Conservation (phyloP, 1,284 basidiomycete genomes). For the Coniferiporia weirii region DNA sequence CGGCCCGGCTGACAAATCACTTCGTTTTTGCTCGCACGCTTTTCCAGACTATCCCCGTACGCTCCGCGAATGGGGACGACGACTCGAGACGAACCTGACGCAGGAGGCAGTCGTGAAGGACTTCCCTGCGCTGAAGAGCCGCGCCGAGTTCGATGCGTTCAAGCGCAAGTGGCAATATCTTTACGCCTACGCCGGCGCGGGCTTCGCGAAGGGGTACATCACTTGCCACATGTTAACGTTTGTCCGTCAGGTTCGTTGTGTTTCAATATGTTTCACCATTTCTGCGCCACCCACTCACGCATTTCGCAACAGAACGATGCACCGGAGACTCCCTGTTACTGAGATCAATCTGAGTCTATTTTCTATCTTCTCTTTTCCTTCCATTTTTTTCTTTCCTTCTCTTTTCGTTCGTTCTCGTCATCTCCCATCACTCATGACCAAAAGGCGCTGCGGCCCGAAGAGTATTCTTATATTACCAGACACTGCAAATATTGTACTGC, state of each 20-base stretch:
- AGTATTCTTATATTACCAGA: background rate
- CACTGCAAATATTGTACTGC: background rate
- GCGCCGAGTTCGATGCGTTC: constrained; percentile 23
- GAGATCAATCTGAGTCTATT: background rate
- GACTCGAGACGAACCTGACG: constrained; percentile 24
- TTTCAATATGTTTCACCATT: background rate
- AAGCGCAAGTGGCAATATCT: constrained; percentile 29
- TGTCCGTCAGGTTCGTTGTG: constrained; percentile 23
- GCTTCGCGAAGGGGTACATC: constrained; percentile 26
- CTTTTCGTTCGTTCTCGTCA: background rate
- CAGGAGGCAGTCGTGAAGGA: constrained; percentile 19
- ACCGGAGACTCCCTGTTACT: background rate
- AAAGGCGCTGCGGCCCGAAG: background rate
- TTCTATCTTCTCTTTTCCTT: background rate
- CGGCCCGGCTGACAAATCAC: background rate
- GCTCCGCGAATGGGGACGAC: constrained; percentile 41
- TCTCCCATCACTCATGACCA: background rate
- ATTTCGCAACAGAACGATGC: background rate
- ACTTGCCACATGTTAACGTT: constrained; percentile 25
- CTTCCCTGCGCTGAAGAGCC: constrained; percentile 18
- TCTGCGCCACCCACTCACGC: background rate
- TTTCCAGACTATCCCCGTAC: constrained; percentile 42
- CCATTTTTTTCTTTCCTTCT: background rate
- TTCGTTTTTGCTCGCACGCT: background rate
- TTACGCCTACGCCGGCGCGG: constrained; percentile 27